phyloP scores from a whole-genome alignment of 306 rosid genomes.

The Betula pendula region DNA sequence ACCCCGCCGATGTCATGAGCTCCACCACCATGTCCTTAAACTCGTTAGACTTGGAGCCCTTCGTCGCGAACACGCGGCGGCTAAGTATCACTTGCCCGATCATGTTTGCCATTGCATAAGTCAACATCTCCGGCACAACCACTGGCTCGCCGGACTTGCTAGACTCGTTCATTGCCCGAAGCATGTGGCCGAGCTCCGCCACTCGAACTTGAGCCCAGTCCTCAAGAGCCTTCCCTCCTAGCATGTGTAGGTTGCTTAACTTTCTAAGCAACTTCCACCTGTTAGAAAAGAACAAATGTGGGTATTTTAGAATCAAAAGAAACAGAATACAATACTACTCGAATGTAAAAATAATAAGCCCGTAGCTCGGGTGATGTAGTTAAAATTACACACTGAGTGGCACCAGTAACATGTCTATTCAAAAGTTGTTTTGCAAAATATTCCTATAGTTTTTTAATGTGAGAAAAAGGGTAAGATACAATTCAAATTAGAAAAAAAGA shows the following conservation, averaged over 20 bases:
- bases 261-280: slow-evolving; percentile 35
- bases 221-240: slow-evolving; percentile 36
- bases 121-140: slow-evolving; percentile 27
- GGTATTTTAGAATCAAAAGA: no score
- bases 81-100: slow-evolving; percentile 35
- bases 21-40: slow-evolving; percentile 48
- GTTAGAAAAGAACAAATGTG: no score
- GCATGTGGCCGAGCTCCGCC: slow-evolving; percentile 27
- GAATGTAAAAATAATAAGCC: no score
- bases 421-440: no score
- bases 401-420: no score
- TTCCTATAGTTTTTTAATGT: no score
- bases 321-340: no score
- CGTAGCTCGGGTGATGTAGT: no score
- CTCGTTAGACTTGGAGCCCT: slow-evolving; percentile 32
- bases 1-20: slow-evolving; percentile 33
- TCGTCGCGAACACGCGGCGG: slow-evolving; percentile 28
- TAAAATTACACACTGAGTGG: no score
- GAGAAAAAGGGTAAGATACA: no score
- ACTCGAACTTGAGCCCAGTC: slow-evolving; percentile 23
- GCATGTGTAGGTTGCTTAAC: slow-evolving; percentile 41
- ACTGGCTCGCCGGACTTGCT: slow-evolving; percentile 24
- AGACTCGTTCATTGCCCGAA: slow-evolving; percentile 8
- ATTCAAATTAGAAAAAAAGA: no score
- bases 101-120: slow-evolving; percentile 33